Percentiles rank a stretch among this genome's conserved stretches.
These are phyloP conservation scores for Tuber umbilicatum DNA, from an alignment of 495 filamentous ascomycete genomes.

Conservation along the genomic window DNA sequence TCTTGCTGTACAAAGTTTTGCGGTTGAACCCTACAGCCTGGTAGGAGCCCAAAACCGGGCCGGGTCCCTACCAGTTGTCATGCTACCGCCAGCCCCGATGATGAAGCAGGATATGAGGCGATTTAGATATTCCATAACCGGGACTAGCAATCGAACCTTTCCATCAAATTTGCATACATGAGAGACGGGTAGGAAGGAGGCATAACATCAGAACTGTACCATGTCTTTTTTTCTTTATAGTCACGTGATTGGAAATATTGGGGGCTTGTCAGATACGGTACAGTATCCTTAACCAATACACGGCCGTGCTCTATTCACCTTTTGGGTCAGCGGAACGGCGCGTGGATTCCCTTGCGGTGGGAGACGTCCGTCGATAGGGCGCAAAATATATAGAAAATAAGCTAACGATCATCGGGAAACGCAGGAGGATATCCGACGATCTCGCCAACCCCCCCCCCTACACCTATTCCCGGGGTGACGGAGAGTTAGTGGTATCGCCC, in stretches of 20 bases:
- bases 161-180: too few species aligned
- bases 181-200: too few species aligned
- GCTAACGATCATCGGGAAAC: background rate
- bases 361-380: background rate
- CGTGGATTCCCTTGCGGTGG: constrained; percentile 51
- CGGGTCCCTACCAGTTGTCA: too few species aligned
- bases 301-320: constrained; percentile 84
- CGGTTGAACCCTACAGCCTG: constrained; percentile 59
- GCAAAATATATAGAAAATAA: background rate
- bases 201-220: too few species aligned
- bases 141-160: too few species aligned
- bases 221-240: too few species aligned
- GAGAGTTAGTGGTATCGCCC: constrained; percentile 71
- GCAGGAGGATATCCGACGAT: constrained; percentile 21
- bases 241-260: too few species aligned
- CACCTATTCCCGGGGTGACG: constrained; percentile 61
- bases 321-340: constrained; percentile 85
- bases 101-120: too few species aligned
- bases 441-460: constrained; percentile 44
- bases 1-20: constrained; percentile 65
- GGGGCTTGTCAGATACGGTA: too few species aligned
- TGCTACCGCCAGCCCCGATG: too few species aligned
- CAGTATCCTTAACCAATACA: constrained; percentile 72
- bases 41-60: constrained; percentile 54
- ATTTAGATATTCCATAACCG: too few species aligned